Conservation (phyloP, 176 grass and related monocot species). For the Alopecurus myosuroides region DNA sequence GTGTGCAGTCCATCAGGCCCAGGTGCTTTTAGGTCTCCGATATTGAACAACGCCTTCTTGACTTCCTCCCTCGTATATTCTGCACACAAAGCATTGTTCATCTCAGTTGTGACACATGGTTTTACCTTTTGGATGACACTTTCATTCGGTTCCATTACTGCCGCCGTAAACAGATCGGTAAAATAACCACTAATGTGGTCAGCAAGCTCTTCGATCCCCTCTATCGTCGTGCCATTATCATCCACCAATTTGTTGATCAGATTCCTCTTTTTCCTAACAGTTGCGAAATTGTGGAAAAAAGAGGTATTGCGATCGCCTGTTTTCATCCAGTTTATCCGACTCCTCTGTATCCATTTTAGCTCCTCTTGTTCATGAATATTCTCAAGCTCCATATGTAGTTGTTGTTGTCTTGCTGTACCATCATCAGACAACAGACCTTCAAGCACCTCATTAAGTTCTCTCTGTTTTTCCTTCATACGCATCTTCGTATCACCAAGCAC, state of each 20-base stretch:
- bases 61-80: no score
- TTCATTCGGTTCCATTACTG: no score
- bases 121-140: no score
- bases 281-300: neutral
- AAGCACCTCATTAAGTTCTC: fast-evolving
- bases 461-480: neutral
- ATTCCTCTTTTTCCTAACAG: neutral
- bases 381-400: neutral
- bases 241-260: neutral
- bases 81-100: no score
- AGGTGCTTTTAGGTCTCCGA: no score
- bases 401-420: no score
- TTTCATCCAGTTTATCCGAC: neutral
- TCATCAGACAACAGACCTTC: neutral
- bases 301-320: neutral
- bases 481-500: neutral
- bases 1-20: no score
- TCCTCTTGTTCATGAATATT: neutral
- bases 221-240: neutral
- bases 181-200: no score
- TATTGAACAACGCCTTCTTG: no score
- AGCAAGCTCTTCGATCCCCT: no score
- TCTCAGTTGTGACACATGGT: no score
- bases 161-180: no score
- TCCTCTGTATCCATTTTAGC: neutral